These are phyloP conservation scores for Inonotus hispidus DNA, from an alignment of 1,284 basidiomycete species.

Conservation along the genomic window DNA sequence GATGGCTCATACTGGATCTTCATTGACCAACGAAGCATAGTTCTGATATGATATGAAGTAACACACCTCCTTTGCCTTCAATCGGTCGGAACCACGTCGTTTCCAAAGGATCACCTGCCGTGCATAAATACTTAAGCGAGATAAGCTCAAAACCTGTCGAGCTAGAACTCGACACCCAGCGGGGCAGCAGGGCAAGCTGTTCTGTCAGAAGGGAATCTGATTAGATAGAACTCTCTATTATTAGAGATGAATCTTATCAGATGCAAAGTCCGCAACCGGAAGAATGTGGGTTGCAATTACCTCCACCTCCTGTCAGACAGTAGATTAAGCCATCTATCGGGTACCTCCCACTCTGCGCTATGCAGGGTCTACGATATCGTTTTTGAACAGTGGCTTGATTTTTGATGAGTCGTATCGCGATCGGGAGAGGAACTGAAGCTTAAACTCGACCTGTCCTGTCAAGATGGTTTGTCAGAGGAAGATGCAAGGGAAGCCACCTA, in stretches of 20 bases:
- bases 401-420: too few relatives aligned
- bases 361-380: too few relatives aligned
- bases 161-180: not conserved
- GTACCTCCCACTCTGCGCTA: too few relatives aligned
- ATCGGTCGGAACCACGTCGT: not conserved
- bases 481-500: too few relatives aligned
- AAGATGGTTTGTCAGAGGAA: too few relatives aligned
- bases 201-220: not conserved
- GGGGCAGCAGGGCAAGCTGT: not conserved
- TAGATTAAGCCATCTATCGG: too few relatives aligned
- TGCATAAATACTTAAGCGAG: slow-evolving; percentile 1
- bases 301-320: too few relatives aligned
- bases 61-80: not conserved
- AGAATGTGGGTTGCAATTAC: too few relatives aligned
- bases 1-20: not conserved
- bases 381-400: too few relatives aligned
- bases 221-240: not conserved
- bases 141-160: not conserved
- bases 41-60: not conserved
- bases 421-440: too few relatives aligned
- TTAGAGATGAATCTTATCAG: not conserved
- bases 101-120: not conserved
- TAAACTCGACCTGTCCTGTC: too few relatives aligned
- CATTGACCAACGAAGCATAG: not conserved
- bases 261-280: not conserved